phyloP scores from a whole-genome alignment of 148 eudicot genomes.

The Chenopodium berlandieri region DNA sequence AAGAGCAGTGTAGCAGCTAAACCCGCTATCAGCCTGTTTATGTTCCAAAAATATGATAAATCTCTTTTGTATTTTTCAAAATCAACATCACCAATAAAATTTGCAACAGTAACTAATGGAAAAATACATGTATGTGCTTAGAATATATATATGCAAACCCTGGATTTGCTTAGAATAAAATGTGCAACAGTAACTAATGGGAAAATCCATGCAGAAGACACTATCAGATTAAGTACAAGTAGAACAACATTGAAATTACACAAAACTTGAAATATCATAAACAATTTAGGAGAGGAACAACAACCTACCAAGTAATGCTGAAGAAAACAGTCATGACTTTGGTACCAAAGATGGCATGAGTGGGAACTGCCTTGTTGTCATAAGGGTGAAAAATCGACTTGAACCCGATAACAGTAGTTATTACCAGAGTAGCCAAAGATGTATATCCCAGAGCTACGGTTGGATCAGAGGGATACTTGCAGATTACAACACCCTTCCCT shows the following conservation, averaged over 20 bases:
- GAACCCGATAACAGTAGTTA: conserved; percentile 49
- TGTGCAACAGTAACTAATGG: too few species aligned
- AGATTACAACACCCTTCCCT: conserved; percentile 69
- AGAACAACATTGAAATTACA: neutral
- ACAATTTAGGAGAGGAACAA: conserved; percentile 1
- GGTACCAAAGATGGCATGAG: conserved; percentile 59
- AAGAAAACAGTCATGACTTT: conserved; percentile 64
- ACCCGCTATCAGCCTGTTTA: conserved; percentile 53
- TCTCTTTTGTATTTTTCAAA: too few species aligned
- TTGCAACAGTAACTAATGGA: too few species aligned
- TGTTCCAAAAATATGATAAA: neutral
- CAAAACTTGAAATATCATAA: neutral
- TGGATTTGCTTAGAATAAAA: too few species aligned
- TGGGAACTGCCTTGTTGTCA: conserved; percentile 67
- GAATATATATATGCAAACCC: too few species aligned
- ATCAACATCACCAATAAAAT: too few species aligned
- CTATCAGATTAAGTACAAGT: neutral
- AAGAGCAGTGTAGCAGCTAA: conserved; percentile 61
- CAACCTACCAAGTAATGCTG: conserved; percentile 67
- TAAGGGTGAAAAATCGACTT: conserved; percentile 67
- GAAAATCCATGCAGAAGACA: neutral
- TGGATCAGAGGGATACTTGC: conserved; percentile 82
- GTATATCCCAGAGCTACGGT: conserved; percentile 64
- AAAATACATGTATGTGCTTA: too few species aligned
- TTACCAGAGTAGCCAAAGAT: conserved; percentile 49